Evolutionary conservation across 2,329 filamentous ascomycete genomes (phyloP).

Genomic region (Fusarium brevicatenulatum): DNA sequence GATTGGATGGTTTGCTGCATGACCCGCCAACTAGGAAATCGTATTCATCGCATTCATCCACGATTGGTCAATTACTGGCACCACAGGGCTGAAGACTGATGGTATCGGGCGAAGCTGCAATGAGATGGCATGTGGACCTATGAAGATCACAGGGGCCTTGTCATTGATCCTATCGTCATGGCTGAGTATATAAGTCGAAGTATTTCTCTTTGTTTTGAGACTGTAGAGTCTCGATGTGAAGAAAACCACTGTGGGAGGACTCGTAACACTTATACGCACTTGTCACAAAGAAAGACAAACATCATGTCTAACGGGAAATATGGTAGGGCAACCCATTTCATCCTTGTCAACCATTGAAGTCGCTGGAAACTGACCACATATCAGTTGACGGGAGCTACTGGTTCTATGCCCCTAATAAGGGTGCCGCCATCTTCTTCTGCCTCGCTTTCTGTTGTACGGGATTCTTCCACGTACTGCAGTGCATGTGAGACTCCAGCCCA

Average conservation of each 20-base stretch:
- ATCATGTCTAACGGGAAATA: conserved; percentile 47
- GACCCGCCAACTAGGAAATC: conserved; percentile 10
- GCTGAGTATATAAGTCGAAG: conserved; percentile 19
- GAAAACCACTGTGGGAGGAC: not conserved
- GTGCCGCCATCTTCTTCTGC: conserved; percentile 59
- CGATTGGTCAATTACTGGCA: conserved; percentile 37
- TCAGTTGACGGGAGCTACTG: conserved; percentile 56
- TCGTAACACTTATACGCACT: not conserved
- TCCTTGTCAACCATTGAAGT: not conserved
- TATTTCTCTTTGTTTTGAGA: not conserved
- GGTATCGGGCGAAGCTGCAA: conserved; percentile 2
- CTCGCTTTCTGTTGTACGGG: conserved; percentile 53
- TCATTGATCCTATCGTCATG: not conserved
- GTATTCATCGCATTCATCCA: conserved; percentile 38
- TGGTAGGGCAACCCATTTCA: conserved; percentile 32
- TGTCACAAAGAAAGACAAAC: not conserved
- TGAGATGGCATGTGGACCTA: not conserved
- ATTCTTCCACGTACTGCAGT: conserved; percentile 55
- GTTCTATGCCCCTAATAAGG: conserved; percentile 60
- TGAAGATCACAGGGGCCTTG: not conserved
- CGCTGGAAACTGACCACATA: not conserved
- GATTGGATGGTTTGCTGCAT: not conserved
- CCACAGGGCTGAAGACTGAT: conserved; percentile 20
- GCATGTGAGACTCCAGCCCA: conserved; percentile 53
- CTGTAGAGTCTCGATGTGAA: not conserved